Percentiles rank a stretch among this genome's conserved stretches.
These are phyloP conservation scores for Stachybotrys chlorohalonatus DNA, from an alignment of 2,329 filamentous ascomycete species.

Conservation along the genomic window DNA sequence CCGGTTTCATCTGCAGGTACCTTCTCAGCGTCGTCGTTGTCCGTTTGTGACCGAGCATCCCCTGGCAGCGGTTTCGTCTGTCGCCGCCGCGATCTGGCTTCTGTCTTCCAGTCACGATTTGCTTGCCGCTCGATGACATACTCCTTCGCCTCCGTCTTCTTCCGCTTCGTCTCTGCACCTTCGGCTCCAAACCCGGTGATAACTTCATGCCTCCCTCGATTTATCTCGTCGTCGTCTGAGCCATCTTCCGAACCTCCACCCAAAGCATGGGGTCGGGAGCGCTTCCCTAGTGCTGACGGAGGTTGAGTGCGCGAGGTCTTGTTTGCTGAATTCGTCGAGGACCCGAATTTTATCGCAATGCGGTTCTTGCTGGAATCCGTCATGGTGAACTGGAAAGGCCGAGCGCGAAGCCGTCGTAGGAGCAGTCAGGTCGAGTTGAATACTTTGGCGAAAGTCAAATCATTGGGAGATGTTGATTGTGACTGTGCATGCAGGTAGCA, in stretches of 20 bases:
- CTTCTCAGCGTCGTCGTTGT: constrained; percentile 16
- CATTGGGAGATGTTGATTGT: too few species aligned
- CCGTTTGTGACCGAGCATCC: constrained; percentile 38
- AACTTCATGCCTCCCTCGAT: constrained; percentile 27
- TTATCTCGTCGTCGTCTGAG: constrained; percentile 21
- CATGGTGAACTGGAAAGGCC: constrained; percentile 19
- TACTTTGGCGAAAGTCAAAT: too few species aligned
- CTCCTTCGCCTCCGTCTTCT: constrained; percentile 20
- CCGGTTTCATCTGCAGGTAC: constrained; percentile 37
- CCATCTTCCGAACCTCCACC: constrained; percentile 33
- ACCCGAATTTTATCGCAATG: constrained; percentile 42
- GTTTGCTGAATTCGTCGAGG: constrained; percentile 15
- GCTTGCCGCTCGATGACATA: constrained; percentile 48
- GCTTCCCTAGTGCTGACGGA: constrained; percentile 38
- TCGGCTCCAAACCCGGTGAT: constrained; percentile 43
- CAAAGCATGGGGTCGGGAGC: constrained; percentile 32
- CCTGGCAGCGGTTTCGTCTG: constrained; percentile 51
- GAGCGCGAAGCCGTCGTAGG: too few species aligned
- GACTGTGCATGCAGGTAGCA: too few species aligned
- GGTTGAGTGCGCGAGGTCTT: constrained; percentile 23
- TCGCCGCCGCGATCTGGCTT: constrained; percentile 35
- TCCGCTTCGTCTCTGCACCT: constrained; percentile 28
- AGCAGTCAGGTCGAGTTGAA: too few species aligned
- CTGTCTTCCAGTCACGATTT: constrained; percentile 56
- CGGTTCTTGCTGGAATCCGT: constrained; percentile 25